Conservation (phyloP, 345 rosid species). For the Pistacia vera region DNA sequence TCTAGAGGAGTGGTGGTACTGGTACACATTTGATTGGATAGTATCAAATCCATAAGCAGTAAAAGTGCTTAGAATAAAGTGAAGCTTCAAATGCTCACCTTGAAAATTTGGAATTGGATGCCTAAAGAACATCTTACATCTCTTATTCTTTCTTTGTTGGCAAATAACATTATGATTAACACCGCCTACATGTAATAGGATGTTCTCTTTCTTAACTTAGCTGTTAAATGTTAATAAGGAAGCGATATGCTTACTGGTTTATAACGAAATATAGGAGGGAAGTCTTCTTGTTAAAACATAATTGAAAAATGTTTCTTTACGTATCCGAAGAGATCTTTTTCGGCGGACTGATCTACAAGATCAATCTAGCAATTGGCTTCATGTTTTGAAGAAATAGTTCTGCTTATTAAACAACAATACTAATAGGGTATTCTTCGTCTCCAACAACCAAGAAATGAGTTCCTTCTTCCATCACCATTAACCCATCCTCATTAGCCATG, state of each 20-base stretch:
- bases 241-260: no score
- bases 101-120: no score
- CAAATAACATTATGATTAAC: no score
- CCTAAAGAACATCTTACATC: no score
- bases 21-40: neutral
- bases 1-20: neutral
- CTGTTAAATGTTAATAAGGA: no score
- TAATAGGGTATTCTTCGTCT: conserved; percentile 54
- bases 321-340: neutral
- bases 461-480: conserved; percentile 75
- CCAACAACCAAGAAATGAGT: conserved; percentile 69
- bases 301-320: neutral
- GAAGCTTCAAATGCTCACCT: neutral
- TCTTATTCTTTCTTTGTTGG: no score
- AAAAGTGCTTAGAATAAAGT: no score
- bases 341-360: neutral
- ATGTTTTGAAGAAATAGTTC: conserved; percentile 1
- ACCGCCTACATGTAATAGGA: no score
- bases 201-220: no score
- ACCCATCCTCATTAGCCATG: conserved; percentile 67
- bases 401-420: conserved; percentile 39
- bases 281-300: neutral
- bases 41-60: no score
- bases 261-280: neutral
- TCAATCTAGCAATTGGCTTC: neutral